Conservation (phyloP, 164 flowering plant genomes). For the Nelumbo lutea region DNA sequence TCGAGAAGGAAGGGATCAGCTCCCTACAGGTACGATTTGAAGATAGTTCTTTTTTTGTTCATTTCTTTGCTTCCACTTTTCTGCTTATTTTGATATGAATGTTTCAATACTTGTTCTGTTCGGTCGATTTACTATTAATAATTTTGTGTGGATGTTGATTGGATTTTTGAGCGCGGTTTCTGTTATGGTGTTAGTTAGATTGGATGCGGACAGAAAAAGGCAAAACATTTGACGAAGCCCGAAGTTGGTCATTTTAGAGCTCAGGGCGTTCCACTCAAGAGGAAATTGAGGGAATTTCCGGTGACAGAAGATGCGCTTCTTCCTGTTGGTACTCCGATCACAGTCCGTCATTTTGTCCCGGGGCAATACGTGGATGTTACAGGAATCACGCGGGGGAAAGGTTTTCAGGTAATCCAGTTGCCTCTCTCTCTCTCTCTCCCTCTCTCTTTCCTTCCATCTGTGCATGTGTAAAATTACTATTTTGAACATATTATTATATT, state of each 20-base stretch:
- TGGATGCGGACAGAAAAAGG: slow-evolving; percentile 95
- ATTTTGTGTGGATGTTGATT: neutral
- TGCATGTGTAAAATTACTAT: too few species aligned
- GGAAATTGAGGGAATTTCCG: slow-evolving; percentile 90
- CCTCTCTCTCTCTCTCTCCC: neutral
- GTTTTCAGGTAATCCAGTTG: slow-evolving; percentile 69
- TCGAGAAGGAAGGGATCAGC: slow-evolving; percentile 73
- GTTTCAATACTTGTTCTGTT: too few species aligned
- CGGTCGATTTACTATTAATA: too few species aligned
- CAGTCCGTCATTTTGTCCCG: slow-evolving; percentile 92
- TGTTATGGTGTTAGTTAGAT: slow-evolving; percentile 55
- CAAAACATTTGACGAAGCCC: slow-evolving; percentile 83
- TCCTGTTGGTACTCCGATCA: slow-evolving; percentile 75
- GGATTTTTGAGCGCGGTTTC: neutral
- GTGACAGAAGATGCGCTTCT: slow-evolving; percentile 94
- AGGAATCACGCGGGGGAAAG: slow-evolving; percentile 88
- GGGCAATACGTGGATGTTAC: slow-evolving; percentile 92
- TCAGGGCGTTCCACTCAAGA: slow-evolving; percentile 89
- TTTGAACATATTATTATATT: too few species aligned
- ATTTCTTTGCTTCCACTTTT: neutral
- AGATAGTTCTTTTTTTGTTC: neutral
- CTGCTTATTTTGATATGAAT: neutral
- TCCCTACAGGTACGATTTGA: slow-evolving; percentile 66
- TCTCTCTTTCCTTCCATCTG: neutral
- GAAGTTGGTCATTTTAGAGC: slow-evolving; percentile 98